A percentile compares a stretch with the other conserved stretches of the same genome.
Conservation (phyloP, 2,329 filamentous ascomycete genomes). For the Incumbomyces lentus region DNA sequence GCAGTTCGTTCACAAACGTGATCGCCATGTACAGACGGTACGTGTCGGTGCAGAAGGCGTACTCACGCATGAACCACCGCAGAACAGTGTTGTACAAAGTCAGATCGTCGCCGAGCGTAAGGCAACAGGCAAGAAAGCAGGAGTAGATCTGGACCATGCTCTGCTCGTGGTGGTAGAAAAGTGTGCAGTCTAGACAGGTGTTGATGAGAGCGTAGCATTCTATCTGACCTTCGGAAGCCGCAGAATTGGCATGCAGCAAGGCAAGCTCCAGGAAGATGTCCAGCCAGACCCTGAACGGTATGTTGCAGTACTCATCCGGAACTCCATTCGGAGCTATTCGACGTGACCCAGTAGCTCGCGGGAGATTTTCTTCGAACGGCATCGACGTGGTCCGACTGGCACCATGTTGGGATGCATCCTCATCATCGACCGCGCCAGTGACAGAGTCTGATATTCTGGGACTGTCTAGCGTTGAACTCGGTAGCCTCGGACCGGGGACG, state of each 20-base stretch:
- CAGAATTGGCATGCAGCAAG: constrained; percentile 45
- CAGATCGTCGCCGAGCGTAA: constrained; percentile 67
- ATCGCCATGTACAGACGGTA: constrained; percentile 74
- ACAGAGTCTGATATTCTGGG: background rate
- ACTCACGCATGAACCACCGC: constrained; percentile 75
- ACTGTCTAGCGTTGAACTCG: background rate
- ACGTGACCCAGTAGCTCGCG: constrained; percentile 14
- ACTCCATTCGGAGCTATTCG: constrained; percentile 16
- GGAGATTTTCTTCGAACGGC: constrained; percentile 1
- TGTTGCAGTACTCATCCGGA: constrained; percentile 58
- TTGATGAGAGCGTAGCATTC: constrained; percentile 62
- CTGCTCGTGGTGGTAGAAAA: constrained; percentile 63
- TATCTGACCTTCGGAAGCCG: constrained; percentile 57
- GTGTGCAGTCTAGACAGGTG: constrained; percentile 65
- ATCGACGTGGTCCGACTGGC: background rate
- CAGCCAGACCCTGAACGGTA: constrained; percentile 76
- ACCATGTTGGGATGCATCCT: background rate
- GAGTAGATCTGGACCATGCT: constrained; percentile 64
- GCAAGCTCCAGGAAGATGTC: constrained; percentile 85
- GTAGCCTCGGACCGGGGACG: background rate
- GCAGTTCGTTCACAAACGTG: constrained; percentile 54
- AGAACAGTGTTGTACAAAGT: constrained; percentile 59
- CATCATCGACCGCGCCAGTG: background rate
- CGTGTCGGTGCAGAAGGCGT: constrained; percentile 67
- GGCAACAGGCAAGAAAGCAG: constrained; percentile 70